Base-by-base conservation (phyloP, 306 rosid genomes). In the Acacia crassicarpa region DNA sequence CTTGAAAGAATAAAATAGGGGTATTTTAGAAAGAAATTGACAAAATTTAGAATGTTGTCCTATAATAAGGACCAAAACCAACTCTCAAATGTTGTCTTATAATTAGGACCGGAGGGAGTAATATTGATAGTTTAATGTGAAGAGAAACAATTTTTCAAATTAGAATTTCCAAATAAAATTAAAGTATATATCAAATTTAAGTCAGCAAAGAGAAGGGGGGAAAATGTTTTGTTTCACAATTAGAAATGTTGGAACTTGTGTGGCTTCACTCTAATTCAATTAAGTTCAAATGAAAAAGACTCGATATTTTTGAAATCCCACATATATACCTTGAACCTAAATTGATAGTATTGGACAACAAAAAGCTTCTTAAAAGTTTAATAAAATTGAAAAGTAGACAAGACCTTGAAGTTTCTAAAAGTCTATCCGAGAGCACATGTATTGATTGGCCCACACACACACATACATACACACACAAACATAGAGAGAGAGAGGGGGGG, bases 211-310 rank as follows among this genome's bases (percentile, higher is more conserved):
- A 56, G 62, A 15, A 48, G 38, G 22, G 58, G 85, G 69, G 78
- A 83, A 68, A 83, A 83, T 76, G 79, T 72, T 86, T 86, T 80
- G 84, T 77, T 78, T 83, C 6, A 54, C 9, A 49, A 49, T 27
- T 7, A 30, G 35, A 66, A 17, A 19, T 49, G 25, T 15, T 16
- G 63, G 63, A 10, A 15, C 41, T 32, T 63, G 69, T 62, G 73
- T 48, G 54, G 38, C 72, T 51, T 46, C 71, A 43, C 77, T 22
- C 12, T 27, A 16, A 33, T 45, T 46, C 30, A 75, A 27, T 61
- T 13, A 61, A 61, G 19, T 17, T 61, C 67, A 25, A 25, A 61
- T 61, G 35, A 61, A 61, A 22, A 25, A 3, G 67, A 23, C 67
- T 61, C 19, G 8, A 61, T 25, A n/a, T 58, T 58, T 58, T 22